Conservation (phyloP, 2,329 filamentous ascomycete genomes). For the Fusarium keratoplasticum region DNA sequence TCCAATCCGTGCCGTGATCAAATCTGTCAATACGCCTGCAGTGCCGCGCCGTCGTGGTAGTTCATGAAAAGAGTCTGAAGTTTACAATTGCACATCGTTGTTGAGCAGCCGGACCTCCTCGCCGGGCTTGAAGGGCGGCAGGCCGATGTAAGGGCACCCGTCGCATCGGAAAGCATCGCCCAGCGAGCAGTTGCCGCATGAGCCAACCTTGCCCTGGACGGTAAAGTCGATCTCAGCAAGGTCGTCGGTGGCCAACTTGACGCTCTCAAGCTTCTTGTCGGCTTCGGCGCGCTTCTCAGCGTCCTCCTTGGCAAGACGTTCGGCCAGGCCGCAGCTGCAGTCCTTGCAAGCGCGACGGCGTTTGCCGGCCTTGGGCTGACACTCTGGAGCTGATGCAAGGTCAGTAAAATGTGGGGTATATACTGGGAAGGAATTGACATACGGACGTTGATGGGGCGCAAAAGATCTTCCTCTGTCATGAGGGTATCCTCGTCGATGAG, state of each 20-base stretch:
- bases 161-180: constrained; percentile 89
- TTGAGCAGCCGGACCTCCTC: constrained; percentile 92
- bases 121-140: constrained; percentile 96
- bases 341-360: constrained; percentile 96
- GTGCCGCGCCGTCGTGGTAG: constrained; percentile 34
- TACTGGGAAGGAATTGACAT: constrained; percentile 54
- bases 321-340: constrained; percentile 92
- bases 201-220: constrained; percentile 95
- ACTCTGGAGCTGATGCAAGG: constrained; percentile 74
- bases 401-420: constrained; percentile 16
- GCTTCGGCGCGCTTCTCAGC: constrained; percentile 76
- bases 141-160: constrained; percentile 83
- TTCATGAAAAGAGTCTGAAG: constrained; percentile 9
- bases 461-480: constrained; percentile 86
- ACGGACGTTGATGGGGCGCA: constrained; percentile 83
- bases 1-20: constrained; percentile 33
- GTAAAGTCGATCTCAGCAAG: constrained; percentile 93
- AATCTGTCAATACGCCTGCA: constrained; percentile 40
- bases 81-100: constrained; percentile 83
- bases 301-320: constrained; percentile 89
- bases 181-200: constrained; percentile 92
- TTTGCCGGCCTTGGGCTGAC: constrained; percentile 87
- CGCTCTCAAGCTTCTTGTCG: constrained; percentile 71
- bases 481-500: constrained; percentile 92
- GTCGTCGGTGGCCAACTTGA: constrained; percentile 82